phyloP scores from a whole-genome alignment of 2,329 filamentous ascomycete genomes.

The Fusarium ambrosium region DNA sequence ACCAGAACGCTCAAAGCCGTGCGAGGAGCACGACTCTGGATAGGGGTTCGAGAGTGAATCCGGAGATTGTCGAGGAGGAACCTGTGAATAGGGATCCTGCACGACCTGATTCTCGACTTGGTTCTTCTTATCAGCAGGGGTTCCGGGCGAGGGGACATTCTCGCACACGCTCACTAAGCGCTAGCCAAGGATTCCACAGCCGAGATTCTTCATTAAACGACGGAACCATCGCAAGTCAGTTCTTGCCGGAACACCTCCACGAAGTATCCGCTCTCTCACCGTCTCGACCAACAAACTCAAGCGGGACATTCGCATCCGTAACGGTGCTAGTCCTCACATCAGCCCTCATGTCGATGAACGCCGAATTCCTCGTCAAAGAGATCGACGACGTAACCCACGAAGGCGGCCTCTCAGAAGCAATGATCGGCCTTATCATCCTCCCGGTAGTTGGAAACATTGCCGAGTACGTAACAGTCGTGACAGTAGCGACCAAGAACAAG shows the following conservation, averaged over 20 bases:
- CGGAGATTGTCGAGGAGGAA: slow-evolving; percentile 21
- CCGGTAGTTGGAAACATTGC: slow-evolving; percentile 74
- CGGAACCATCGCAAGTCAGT: slow-evolving; percentile 26
- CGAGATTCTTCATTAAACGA: slow-evolving; percentile 40
- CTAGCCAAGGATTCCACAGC: slow-evolving; percentile 36
- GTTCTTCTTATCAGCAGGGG: slow-evolving; percentile 36
- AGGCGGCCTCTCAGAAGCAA: slow-evolving; percentile 65
- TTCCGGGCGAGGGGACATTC: slow-evolving; percentile 42
- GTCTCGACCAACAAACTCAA: slow-evolving; percentile 14
- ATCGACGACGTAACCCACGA: slow-evolving; percentile 68
- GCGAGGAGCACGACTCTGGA: slow-evolving; percentile 38
- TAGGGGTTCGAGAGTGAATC: slow-evolving; percentile 1
- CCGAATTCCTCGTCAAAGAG: slow-evolving; percentile 71
- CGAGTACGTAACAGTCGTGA: slow-evolving; percentile 73
- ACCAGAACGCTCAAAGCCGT: slow-evolving; percentile 34
- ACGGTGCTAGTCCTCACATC: slow-evolving; percentile 67
- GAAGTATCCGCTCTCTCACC: neutral
- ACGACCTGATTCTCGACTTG: slow-evolving; percentile 13
- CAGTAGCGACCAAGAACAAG: slow-evolving; percentile 71
- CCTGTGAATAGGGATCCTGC: slow-evolving; percentile 14
- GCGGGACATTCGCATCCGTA: slow-evolving; percentile 57
- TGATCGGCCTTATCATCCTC: slow-evolving; percentile 73
- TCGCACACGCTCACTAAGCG: slow-evolving; percentile 45
- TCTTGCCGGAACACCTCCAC: slow-evolving; percentile 7
- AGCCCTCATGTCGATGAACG: slow-evolving; percentile 69